A percentile compares a stretch with the other conserved stretches of the same genome.
Conservation (phyloP, 75 land plant species). For the Sequoia sempervirens region DNA sequence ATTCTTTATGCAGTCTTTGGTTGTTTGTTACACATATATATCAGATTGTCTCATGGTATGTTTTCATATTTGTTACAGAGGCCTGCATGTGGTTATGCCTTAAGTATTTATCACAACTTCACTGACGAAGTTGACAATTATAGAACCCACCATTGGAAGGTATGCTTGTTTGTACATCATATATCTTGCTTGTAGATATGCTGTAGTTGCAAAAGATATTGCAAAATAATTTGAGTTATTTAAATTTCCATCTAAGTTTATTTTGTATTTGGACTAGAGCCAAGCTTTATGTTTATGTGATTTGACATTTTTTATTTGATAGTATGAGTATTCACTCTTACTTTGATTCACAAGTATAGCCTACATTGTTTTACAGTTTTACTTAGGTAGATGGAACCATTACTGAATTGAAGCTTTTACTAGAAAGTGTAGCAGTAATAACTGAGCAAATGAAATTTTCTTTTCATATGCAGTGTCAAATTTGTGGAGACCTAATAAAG, state of each 20-base stretch:
- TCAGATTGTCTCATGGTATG: not conserved
- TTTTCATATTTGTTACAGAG: conserved; percentile 21
- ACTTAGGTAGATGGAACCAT: not conserved
- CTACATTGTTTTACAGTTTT: not conserved
- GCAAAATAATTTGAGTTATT: not conserved
- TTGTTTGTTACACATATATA: conserved; percentile 10
- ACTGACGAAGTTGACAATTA: conserved; percentile 27
- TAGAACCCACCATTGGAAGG: conserved; percentile 34
- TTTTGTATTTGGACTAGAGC: not conserved
- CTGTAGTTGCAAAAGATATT: not conserved
- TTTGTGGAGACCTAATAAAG: conserved; percentile 38
- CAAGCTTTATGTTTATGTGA: not conserved
- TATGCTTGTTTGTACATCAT: conserved; percentile 6
- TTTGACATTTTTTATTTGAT: conserved; percentile 9
- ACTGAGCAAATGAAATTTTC: not conserved
- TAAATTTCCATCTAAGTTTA: not conserved
- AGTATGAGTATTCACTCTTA: not conserved
- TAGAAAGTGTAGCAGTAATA: not conserved
- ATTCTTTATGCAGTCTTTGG: not conserved
- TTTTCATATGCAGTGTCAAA: conserved; percentile 27
- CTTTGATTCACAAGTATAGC: not conserved
- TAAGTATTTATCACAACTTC: conserved; percentile 30
- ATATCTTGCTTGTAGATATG: not conserved
- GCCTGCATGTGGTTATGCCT: conserved; percentile 32
- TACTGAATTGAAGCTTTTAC: not conserved